Evolutionary conservation across 768 basidiomycete species (phyloP).

Genomic region (Leccinum longicurvipes): DNA sequence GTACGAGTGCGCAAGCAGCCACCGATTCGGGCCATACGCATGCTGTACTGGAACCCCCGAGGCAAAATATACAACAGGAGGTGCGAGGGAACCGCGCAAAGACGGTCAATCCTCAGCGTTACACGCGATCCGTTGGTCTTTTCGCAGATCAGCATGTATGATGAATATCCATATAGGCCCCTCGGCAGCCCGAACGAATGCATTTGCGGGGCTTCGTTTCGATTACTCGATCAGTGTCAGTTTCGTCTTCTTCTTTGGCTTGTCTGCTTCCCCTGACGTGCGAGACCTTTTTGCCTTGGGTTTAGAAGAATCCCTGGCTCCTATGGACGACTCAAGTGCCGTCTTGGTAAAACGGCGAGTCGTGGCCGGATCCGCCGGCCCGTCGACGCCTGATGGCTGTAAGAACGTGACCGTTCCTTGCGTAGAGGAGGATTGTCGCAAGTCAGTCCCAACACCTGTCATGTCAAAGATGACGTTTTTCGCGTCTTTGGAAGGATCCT

Average conservation of each 20-base stretch:
- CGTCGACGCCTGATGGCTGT: conserved; percentile 23
- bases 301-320: conserved; percentile 5
- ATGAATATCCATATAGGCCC: conserved; percentile 7
- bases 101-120: conserved; percentile 21
- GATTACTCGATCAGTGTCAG: conserved; percentile 24
- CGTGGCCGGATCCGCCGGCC: conserved; percentile 11
- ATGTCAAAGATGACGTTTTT: conserved; percentile 46
- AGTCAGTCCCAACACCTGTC: conserved; percentile 47
- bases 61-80: conserved; percentile 8
- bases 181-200: conserved; percentile 18
- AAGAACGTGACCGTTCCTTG: conserved; percentile 12
- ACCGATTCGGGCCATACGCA: conserved; percentile 9
- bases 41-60: conserved; percentile 24
- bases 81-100: conserved; percentile 4
- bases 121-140: conserved; percentile 8
- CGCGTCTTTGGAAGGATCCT: conserved; percentile 37
- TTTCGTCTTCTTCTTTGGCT: conserved; percentile 26
- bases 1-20: conserved; percentile 11
- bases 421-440: conserved; percentile 33
- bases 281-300: conserved; percentile 24
- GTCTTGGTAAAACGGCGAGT: conserved; percentile 4
- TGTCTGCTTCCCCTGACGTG: conserved; percentile 14
- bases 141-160: conserved; percentile 17
- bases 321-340: conserved; percentile 4
- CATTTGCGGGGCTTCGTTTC: conserved; percentile 10